phyloP scores from a whole-genome alignment of 225 moss, liverwort and hornwort genomes.

The Neckera pumila region DNA sequence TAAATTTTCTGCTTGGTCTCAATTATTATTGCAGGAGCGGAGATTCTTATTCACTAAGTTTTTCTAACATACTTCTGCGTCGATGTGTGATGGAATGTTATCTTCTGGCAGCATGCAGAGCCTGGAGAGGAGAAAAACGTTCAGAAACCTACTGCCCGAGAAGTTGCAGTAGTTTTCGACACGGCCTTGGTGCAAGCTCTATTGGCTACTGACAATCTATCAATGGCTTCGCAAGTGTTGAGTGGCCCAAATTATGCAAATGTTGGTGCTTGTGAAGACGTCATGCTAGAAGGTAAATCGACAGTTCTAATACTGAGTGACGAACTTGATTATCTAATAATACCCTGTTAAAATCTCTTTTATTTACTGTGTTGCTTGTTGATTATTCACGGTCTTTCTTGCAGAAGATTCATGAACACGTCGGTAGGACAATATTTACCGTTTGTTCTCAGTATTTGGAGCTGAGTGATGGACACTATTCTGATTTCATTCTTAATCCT shows the following conservation, averaged over 20 bases:
- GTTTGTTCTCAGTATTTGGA: not conserved
- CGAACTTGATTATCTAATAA: not conserved
- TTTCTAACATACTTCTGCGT: not conserved
- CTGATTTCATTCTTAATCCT: not conserved
- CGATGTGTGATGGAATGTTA: not conserved
- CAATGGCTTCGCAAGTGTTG: conserved; percentile 56
- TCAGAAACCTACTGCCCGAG: conserved; percentile 37
- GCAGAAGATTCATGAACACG: not conserved
- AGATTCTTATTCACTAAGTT: not conserved
- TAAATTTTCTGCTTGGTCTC: not conserved
- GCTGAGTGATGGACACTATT: not conserved
- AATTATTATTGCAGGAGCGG: not conserved
- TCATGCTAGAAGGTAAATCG: conserved; percentile 66
- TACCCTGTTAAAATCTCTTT: not conserved
- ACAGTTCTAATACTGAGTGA: not conserved
- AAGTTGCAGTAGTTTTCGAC: conserved; percentile 73
- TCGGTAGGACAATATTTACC: not conserved
- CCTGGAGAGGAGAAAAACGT: conserved; percentile 24
- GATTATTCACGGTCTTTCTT: not conserved
- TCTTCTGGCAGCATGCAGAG: conserved; percentile 30
- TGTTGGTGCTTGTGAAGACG: conserved; percentile 75
- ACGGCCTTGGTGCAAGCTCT: conserved; percentile 90
- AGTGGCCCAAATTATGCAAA: conserved; percentile 87
- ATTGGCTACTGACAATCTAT: conserved; percentile 53
- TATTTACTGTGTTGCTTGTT: not conserved